Base-by-base conservation (phyloP, 202 grass and related monocot species). In the Panicum virgatum region DNA sequence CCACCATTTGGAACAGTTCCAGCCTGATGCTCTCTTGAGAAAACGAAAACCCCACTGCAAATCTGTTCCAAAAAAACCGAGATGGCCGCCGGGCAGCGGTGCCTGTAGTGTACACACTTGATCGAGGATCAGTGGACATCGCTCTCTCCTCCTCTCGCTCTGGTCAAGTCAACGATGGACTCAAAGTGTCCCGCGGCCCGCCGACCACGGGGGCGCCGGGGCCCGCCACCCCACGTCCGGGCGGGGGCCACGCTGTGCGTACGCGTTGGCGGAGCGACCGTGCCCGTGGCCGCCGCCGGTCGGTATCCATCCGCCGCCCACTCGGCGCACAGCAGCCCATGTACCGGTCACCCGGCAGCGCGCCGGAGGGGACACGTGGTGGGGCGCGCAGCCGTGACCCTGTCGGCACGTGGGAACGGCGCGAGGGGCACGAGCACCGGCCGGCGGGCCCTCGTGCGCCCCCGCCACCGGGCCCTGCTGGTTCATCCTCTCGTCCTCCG, bases 361-460 rank as follows among this genome's bases (percentile, higher is more conserved):
- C 38, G 37, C 53, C 53, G 53, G 22, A 58, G 30, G 53, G 53
- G 53, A 76, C 73, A 76, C 73, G 73, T 76, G 73, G 73, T 43
- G 52, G 52, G 30, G 51, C 18, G 29, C 47, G 47, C 47, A 27
- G 5, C 29, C 68, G 45, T 50, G 47, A 27, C 67, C 12, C 12
- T 53, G 76, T 79, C 62, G 61, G 45, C 62, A 27, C 29, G 77
- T 53, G 46, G 16, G 73, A 22, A 26, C 69, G 47, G 46, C 27
- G 9, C 46, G 47, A 36, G 13, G 7, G 50, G 9, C 52, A 43
- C 25, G 25, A 32, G 39, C 25, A 45, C 8, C 9, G 2, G 3
- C 32, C 2, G 12, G 46, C 48, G 79, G 66, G 11, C 79, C 53
- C 1, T 38, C 37, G 54, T 20, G 52, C 52, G 9, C 52, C 52